These are phyloP conservation scores for Picochlorum sp. DNA, from an alignment of 139 green algal genomes.

Conservation along the genomic window DNA sequence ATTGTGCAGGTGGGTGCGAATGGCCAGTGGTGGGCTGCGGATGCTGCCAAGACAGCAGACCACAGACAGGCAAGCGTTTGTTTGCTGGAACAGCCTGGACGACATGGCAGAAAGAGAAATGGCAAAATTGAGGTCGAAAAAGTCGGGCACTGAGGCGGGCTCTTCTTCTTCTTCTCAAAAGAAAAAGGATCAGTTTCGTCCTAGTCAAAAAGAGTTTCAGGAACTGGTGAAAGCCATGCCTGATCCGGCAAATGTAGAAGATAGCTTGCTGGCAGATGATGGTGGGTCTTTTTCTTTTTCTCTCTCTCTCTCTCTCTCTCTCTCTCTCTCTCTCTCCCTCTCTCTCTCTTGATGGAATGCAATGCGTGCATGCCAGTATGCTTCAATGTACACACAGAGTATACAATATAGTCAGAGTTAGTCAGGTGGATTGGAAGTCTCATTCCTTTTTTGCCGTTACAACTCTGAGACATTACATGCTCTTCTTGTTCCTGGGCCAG, in stretches of 20 bases:
- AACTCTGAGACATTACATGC: conserved; percentile 18
- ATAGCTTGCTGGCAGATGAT: conserved; percentile 9
- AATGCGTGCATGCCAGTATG: too few species aligned
- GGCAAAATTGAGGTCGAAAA: neutral
- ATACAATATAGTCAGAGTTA: conserved; percentile 7
- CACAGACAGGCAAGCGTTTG: too few species aligned
- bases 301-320: too few species aligned
- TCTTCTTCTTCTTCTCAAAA: neutral
- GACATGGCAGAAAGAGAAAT: neutral
- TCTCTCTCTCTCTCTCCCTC: too few species aligned
- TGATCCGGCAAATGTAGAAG: neutral
- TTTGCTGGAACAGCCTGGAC: neutral
- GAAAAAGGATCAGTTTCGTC: neutral
- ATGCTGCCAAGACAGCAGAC: too few species aligned
- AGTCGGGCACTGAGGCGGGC: neutral
- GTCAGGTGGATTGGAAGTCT: conserved; percentile 17
- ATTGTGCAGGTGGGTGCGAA: too few species aligned
- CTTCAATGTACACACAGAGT: too few species aligned
- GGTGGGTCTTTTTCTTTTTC: neutral
- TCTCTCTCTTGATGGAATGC: too few species aligned
- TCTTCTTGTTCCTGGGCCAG: neutral
- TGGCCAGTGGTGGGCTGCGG: too few species aligned
- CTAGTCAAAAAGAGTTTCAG: neutral
- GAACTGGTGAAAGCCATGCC: conserved; percentile 6
- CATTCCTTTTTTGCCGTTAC: conserved; percentile 20